These are phyloP conservation scores for Scorias spongiosa DNA, from an alignment of 2,329 filamentous ascomycete genomes.

Conservation along the genomic window DNA sequence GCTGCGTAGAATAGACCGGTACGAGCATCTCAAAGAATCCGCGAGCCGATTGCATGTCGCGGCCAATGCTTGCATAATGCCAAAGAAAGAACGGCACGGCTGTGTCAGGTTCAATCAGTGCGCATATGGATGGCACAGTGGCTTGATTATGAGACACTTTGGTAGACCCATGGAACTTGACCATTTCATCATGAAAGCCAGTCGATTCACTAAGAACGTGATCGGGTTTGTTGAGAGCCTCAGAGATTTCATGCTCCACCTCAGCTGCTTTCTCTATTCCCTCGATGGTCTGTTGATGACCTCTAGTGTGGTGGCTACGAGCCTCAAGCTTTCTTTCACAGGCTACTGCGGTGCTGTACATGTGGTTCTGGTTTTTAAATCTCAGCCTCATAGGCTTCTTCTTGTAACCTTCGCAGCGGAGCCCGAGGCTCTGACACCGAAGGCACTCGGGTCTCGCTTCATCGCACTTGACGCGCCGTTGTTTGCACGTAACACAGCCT, in stretches of 20 bases:
- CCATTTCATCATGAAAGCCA: too few species aligned
- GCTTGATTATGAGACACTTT: too few species aligned
- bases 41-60: background rate
- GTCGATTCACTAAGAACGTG: too few species aligned
- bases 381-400: background rate
- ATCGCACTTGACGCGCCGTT: background rate
- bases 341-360: background rate
- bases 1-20: background rate
- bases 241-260: background rate
- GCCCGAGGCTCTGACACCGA: background rate
- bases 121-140: too few species aligned
- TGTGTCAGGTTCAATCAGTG: background rate
- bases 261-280: background rate
- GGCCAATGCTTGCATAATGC: conserved; percentile 1
- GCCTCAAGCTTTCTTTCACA: too few species aligned
- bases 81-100: background rate
- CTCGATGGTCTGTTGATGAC: background rate
- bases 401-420: background rate
- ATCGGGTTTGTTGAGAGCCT: too few species aligned
- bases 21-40: conserved; percentile 1
- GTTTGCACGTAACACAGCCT: background rate
- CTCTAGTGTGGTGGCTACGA: background rate
- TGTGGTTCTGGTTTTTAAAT: background rate
- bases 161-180: too few species aligned
- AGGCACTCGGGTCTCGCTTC: background rate